Base-by-base conservation (phyloP, 805 yeast species). In the Candida awuae region DNA sequence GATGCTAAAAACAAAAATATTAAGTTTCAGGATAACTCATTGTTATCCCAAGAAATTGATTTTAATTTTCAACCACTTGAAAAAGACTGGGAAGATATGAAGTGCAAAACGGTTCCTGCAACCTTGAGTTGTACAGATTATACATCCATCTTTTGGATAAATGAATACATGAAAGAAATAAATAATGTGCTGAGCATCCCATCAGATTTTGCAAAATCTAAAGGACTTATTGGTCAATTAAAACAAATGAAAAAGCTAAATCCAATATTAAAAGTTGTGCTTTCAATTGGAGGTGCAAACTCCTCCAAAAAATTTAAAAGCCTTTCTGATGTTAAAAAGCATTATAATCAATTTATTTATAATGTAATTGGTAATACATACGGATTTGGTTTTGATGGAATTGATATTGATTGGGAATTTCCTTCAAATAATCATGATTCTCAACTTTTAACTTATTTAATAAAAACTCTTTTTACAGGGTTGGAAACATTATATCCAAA, bases 351-450 rank as follows among this genome's bases (percentile, higher is more conserved):
- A 0, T 84, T 88, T 55, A 71, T 77, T 2, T 36, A 52, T 1
- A 66, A 80, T 1, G 62, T 77, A 1, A 63, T 73, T 1, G 55
- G 59, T 0, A 57, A 73, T 18, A 65, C 85, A 55, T 40, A 58
- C 2, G 59, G 67, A 32, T 72, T 74, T 53, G 80, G 82, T 0
- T 78, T 92, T 52, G 97, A 92, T 56, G 97, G 98, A 0, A 63
- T 90, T 33, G 97, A 92, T 58, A 62, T 90, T 21, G 98, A 90
- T 61, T 90, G 96, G 96, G 98, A 90, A 59, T 90, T 78, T 52
- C 95, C 96, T 7, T 15, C 22, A 7, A 18, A 30, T 30, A 51
- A 54, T 4, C 52, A 55, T 1, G 78, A 83, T 44, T 75, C 76
- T 1, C 34, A 49, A 0, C 53, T 57, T 28, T 68, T 75, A 44